A percentile compares a stretch with the other conserved stretches of the same genome.
Evolutionary conservation across 768 basidiomycete species (phyloP).

Genomic region (Mycena filopes): DNA sequence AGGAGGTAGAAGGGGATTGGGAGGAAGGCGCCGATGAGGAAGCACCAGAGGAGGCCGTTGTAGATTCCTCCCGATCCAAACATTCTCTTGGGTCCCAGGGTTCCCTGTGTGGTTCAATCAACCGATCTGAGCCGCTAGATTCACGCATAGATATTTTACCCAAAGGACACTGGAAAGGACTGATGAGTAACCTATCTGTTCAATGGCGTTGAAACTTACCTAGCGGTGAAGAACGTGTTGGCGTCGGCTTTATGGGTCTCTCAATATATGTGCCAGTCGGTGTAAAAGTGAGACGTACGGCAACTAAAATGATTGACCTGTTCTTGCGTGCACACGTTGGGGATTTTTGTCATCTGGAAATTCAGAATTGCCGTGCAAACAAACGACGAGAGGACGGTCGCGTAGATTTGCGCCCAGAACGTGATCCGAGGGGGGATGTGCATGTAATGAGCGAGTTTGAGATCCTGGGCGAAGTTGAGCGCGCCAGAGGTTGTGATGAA

Average conservation of each 20-base stretch:
- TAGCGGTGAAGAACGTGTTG: slow-evolving; percentile 52
- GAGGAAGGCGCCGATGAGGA: slow-evolving; percentile 48
- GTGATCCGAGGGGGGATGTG: slow-evolving; percentile 41
- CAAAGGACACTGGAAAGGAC: slow-evolving; percentile 10
- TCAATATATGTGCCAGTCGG: too few relatives aligned
- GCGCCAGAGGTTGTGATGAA: slow-evolving; percentile 42
- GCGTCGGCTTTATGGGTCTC: slow-evolving; percentile 27
- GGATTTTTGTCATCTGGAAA: slow-evolving; percentile 43
- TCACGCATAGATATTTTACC: slow-evolving; percentile 1
- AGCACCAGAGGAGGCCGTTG: slow-evolving; percentile 34
- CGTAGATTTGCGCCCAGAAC: slow-evolving; percentile 47
- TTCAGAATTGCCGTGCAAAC: slow-evolving; percentile 40
- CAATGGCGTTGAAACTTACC: slow-evolving; percentile 38
- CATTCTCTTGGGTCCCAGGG: slow-evolving; percentile 46
- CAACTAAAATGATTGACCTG: slow-evolving; percentile 48
- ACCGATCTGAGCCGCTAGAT: slow-evolving; percentile 20
- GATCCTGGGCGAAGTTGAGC: slow-evolving; percentile 40
- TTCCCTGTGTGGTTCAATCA: slow-evolving; percentile 17
- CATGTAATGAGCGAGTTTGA: slow-evolving; percentile 49
- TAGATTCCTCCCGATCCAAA: slow-evolving; percentile 47
- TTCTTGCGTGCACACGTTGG: slow-evolving; percentile 44
- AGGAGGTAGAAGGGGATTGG: slow-evolving; percentile 46
- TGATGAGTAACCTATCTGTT: slow-evolving; percentile 31
- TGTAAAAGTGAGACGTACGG: slow-evolving; percentile 3
- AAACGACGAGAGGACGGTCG: slow-evolving; percentile 46